Base-by-base conservation (phyloP, 2,329 filamentous ascomycete species). In the Catunica adiposa region DNA sequence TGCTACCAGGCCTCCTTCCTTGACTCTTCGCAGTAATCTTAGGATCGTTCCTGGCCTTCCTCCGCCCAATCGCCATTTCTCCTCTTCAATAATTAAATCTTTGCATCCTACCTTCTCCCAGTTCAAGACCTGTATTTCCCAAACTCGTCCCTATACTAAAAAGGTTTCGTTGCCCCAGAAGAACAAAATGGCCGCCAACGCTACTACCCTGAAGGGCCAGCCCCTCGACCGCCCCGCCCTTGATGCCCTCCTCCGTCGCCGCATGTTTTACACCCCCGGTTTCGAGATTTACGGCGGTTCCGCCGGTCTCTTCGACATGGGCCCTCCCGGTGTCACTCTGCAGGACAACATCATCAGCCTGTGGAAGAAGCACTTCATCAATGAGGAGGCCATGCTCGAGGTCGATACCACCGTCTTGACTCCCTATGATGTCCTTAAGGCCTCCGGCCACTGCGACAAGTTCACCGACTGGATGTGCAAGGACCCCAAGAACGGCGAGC, bases 401-500 rank as follows among this genome's bases (percentile, higher is more conserved):
- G 82, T 95, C 61, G 89, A 95, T 72, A 94, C 88, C 73, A 92
- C 86, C 40, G 92, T 90, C 71, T 71, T 98, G 66, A 98, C 92
- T 42, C 92, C 92, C 34, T 82, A 92, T 64, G 86, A 92, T 51
- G 87, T 98, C 38, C 79, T 98, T 66, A 94, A 97, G 78, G 95
- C 90, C 55, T 86, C 82, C 68, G 92, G 92, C 61, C 92, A 98
- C 72, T 92, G 97, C 61, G 90, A 96, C 70, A 94, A 94, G 71
- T 97, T 97, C 66, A 86, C 88, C 70, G 90, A 97, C 69, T 97
- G 86, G 87, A 96, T 97, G 89, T 95, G 87, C 82, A 95, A 94
- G 71, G 92, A 98, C 69, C 88, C 90, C 60, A 94, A 94, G 77
- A 95, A 84, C 64, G 92, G 92, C 67, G 92, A 98, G 69, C 95